Conservation (phyloP, 768 basidiomycete genomes). For the Collybia mongolica region DNA sequence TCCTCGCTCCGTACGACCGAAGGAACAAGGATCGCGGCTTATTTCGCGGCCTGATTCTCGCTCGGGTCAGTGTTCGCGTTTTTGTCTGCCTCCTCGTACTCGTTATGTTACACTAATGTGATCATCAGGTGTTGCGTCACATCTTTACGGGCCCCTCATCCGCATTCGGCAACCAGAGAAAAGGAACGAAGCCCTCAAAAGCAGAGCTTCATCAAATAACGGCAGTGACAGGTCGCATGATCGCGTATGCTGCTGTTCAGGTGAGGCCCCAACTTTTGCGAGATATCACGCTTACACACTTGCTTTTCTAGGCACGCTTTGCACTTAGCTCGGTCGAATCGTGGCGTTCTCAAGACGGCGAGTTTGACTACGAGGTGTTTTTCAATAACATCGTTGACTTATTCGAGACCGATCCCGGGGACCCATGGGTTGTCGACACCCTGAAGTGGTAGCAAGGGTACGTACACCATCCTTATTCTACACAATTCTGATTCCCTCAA, state of each 20-base stretch:
- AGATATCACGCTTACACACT: too few relatives aligned
- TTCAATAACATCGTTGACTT: background rate
- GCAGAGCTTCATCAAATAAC: background rate
- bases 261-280: too few relatives aligned
- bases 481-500: too few relatives aligned
- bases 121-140: background rate
- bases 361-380: background rate
- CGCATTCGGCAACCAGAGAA: background rate
- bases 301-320: background rate
- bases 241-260: background rate
- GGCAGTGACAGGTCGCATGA: background rate
- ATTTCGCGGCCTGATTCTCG: background rate
- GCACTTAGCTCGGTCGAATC: background rate
- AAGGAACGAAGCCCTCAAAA: background rate
- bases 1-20: background rate
- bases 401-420: background rate
- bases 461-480: too few relatives aligned
- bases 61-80: background rate
- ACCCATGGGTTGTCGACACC: background rate
- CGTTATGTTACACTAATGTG: background rate
- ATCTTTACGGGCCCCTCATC: background rate
- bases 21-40: background rate
- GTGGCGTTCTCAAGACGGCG: background rate
- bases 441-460: constrained; percentile 1
- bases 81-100: too few relatives aligned